These are phyloP conservation scores for Trichocomaceae sp. DNA, from an alignment of 2,329 filamentous ascomycete genomes.

Conservation along the genomic window DNA sequence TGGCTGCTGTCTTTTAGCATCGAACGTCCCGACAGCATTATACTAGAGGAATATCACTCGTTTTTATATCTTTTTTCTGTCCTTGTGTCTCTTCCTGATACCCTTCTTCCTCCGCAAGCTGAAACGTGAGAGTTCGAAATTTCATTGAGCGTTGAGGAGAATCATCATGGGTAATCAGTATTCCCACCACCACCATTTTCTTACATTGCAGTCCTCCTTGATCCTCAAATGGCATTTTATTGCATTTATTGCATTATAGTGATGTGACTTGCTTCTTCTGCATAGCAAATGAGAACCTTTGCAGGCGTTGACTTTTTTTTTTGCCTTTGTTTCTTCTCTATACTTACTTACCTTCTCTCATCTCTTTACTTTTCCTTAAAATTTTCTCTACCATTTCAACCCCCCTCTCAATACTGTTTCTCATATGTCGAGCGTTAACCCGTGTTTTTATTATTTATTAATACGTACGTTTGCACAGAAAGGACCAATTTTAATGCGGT, in stretches of 20 bases:
- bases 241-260: conserved; percentile 2
- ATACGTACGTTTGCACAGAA: background rate
- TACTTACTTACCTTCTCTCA: background rate
- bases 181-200: background rate
- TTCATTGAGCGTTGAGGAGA: background rate
- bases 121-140: background rate
- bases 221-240: background rate
- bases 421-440: background rate
- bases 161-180: background rate
- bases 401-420: background rate
- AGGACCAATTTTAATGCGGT: background rate
- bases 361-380: background rate
- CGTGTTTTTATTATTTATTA: background rate
- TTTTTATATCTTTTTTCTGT: too few relatives aligned
- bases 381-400: background rate
- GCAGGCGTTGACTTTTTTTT: conserved; percentile 3
- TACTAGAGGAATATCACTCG: too few relatives aligned
- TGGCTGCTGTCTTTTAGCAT: conserved; percentile 72
- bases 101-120: conserved; percentile 5
- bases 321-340: background rate
- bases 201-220: background rate
- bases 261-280: background rate
- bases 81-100: conserved; percentile 6
- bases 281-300: conserved; percentile 7
- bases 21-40: too few relatives aligned